These are phyloP conservation scores for Candida ficus DNA, from an alignment of 805 yeast species.

Conservation along the genomic window DNA sequence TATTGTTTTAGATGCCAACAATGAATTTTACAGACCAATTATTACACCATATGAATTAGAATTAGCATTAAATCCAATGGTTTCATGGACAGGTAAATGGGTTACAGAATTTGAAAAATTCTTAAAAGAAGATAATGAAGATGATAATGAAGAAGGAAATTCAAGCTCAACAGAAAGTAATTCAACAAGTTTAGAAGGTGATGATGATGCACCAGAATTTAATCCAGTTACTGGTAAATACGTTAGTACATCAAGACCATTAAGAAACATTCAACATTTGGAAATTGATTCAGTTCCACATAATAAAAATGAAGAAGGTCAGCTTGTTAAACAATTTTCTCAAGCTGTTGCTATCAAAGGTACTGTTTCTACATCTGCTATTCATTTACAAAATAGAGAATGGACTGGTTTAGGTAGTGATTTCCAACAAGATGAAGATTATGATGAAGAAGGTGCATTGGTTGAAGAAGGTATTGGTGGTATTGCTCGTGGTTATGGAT, in stretches of 20 bases:
- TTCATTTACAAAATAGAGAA: conserved; percentile 58
- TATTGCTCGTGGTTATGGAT: conserved; percentile 80
- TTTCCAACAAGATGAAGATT: conserved; percentile 36
- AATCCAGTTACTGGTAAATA: conserved; percentile 83
- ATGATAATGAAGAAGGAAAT: conserved; percentile 21
- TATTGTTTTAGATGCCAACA: conserved; percentile 69
- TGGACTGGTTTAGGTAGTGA: conserved; percentile 96
- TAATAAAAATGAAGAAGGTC: conserved; percentile 26
- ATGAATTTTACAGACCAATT: conserved; percentile 84
- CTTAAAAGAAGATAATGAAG: conserved; percentile 30
- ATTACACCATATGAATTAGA: conserved; percentile 90
- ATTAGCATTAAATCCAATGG: conserved; percentile 69
- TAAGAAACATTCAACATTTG: conserved; percentile 61
- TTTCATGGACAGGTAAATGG: conserved; percentile 94
- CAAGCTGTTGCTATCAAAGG: conserved; percentile 59
- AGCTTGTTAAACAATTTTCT: conserved; percentile 52
- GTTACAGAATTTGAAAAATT: conserved; percentile 69
- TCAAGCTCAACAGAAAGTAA: conserved; percentile 12
- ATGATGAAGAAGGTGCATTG: conserved; percentile 59
- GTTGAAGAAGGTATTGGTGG: conserved; percentile 84
- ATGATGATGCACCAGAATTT: conserved; percentile 71
- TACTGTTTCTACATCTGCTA: conserved; percentile 88
- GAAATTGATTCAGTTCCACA: conserved; percentile 42
- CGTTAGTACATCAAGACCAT: conserved; percentile 66
- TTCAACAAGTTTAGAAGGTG: conserved; percentile 14